Evolutionary conservation across 2,329 filamentous ascomycete species (phyloP), one percentile per base, ranked within the genome.

Genomic region (Talaromyces sp.): DNA sequence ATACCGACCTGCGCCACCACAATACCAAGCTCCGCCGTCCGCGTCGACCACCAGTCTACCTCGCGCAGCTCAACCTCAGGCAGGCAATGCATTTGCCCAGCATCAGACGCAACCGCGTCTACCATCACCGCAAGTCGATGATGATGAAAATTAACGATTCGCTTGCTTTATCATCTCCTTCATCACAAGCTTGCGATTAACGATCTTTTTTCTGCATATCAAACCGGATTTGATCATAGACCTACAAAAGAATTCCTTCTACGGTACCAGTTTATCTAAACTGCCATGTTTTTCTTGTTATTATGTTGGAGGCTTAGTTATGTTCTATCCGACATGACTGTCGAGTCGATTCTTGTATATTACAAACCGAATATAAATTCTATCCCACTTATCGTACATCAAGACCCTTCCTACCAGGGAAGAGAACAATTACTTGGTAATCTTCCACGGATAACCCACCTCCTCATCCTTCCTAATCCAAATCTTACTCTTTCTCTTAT

Each of bases 401-500:
- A 37, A 37, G 3, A 31, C 6, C 14, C 41, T 43, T 31, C n/a
- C 24, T 5, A 24, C 35, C 27, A 45, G 13, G 33, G n/a, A 43
- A 11, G 37, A 24, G n/a, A 27, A 14, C 27, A 8, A 50, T 5
- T 68, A 74, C 63, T 70, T 76, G 16, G 74, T 76, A 70, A 83
- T 85, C 76, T 87, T 88, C 74, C 81, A 88, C 6, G 87, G 87
- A 73, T 87, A 89, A 67, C 81, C 83, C 22, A 93, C 81, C 62
- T 88, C 85, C 75, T 93, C 90, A 75, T 92, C 91, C 84, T 95
- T 97, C 73, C 91, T 87, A 73, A 91, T 82, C 86, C 90, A 96
- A 70, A 97, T 87, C 83, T 93, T 92, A 75, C 89, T 89, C 85
- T 89, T 91, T 86, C 92, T 96, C 85, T 97, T 97, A 66, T 86